Evolutionary conservation across 73 alveolate genomes (phyloP).

Genomic region (Uronychia setigera): DNA sequence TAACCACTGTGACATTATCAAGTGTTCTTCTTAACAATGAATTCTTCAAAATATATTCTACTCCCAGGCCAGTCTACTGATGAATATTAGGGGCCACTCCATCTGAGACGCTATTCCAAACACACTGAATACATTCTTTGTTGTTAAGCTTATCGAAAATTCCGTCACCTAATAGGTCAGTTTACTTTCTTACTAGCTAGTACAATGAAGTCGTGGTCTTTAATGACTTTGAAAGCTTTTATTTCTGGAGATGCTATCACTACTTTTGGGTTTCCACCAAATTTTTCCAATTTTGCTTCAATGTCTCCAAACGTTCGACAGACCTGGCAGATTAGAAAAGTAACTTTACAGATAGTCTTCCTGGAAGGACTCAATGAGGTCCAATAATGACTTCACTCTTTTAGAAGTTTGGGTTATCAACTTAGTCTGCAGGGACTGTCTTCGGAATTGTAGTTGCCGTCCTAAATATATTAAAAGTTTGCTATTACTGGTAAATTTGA

Average conservation of each 20-base stretch:
- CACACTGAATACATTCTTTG: conserved; percentile 76
- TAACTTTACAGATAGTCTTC: conserved; percentile 75
- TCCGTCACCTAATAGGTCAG: conserved; percentile 85
- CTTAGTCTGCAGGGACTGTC: conserved; percentile 36
- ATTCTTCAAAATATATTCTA: conserved; percentile 84
- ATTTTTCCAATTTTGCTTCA: conserved; percentile 66
- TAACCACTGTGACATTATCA: conserved; percentile 73
- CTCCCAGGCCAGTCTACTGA: conserved; percentile 85
- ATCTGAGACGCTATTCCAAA: conserved; percentile 69
- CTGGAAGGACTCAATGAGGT: conserved; percentile 81
- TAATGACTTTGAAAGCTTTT: conserved; percentile 54
- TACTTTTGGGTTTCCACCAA: conserved; percentile 82
- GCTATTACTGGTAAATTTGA: conserved; percentile 86
- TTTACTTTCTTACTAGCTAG: conserved; percentile 81
- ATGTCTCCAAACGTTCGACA: conserved; percentile 80
- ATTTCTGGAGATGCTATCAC: conserved; percentile 71
- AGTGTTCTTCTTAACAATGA: conserved; percentile 79
- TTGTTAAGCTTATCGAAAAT: conserved; percentile 82
- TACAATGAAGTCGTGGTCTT: conserved; percentile 69
- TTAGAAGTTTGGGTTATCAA: conserved; percentile 38
- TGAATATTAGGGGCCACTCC: conserved; percentile 67
- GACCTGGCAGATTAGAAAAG: conserved; percentile 69
- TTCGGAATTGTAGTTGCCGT: conserved; percentile 58
- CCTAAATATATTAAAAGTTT: conserved; percentile 79
- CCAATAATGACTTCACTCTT: conserved; percentile 68